A percentile compares a stretch with the other conserved stretches of the same genome.
These are phyloP conservation scores for Podila horticola DNA, from an alignment of 192 early-diverging fungal species.

Conservation along the genomic window DNA sequence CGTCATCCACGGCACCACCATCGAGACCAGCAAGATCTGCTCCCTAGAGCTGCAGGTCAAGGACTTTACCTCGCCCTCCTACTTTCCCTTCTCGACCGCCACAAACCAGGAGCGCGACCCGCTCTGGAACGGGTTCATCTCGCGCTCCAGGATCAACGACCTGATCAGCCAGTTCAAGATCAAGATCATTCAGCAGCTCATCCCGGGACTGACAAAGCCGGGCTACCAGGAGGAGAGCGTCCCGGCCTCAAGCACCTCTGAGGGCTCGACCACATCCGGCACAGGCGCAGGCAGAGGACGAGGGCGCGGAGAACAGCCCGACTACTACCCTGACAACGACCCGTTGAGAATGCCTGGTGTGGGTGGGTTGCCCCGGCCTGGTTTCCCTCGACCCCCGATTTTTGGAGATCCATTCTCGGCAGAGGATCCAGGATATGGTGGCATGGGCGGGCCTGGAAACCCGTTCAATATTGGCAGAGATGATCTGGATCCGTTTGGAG, in stretches of 20 bases:
- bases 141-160: constrained; percentile 66
- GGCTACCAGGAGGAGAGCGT: constrained; percentile 69
- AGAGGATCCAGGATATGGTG: constrained; percentile 45
- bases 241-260: constrained; percentile 1
- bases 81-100: constrained; percentile 55
- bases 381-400: constrained; percentile 53
- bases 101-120: constrained; percentile 46
- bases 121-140: constrained; percentile 66
- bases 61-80: constrained; percentile 62
- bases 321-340: constrained; percentile 37
- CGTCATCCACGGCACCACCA: constrained; percentile 70
- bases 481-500: constrained; percentile 78
- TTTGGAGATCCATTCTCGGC: constrained; percentile 60
- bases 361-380: constrained; percentile 33
- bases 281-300: neutral
- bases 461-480: constrained; percentile 74
- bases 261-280: neutral
- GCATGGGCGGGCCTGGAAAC: constrained; percentile 26
- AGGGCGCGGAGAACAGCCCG: constrained; percentile 11
- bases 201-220: constrained; percentile 75
- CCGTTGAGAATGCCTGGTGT: constrained; percentile 47
- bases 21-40: constrained; percentile 67
- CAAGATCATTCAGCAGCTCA: constrained; percentile 71
- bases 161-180: constrained; percentile 69
- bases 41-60: constrained; percentile 57